Conservation (phyloP, 345 rosid species). For the Arabidopsis arenosa region DNA sequence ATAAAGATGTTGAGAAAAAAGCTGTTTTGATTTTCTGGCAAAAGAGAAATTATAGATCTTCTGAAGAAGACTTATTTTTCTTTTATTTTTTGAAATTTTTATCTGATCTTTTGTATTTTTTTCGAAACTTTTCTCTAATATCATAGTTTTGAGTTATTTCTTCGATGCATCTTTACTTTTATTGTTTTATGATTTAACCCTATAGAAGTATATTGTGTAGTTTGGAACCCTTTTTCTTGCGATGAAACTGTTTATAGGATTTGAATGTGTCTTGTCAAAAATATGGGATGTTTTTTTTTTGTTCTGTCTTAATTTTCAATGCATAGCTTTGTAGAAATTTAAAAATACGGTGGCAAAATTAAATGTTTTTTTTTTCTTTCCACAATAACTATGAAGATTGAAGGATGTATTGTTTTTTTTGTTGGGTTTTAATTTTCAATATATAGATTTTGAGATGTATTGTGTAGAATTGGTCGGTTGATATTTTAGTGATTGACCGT, state of each 20-base stretch:
- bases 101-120: not conserved
- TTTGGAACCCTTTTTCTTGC: not conserved
- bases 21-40: slow-evolving; percentile 25
- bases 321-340: not conserved
- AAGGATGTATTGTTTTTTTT: no score
- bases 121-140: no score
- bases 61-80: not conserved
- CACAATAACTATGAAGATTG: no score
- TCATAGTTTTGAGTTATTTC: not conserved
- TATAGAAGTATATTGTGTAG: not conserved
- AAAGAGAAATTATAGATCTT: not conserved
- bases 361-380: no score
- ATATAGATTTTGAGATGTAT: no score
- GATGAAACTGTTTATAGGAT: no score
- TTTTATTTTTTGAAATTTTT: not conserved
- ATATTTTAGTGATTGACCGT: no score
- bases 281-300: not conserved
- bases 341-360: no score
- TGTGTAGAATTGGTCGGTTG: no score
- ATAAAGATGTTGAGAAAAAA: slow-evolving; percentile 13
- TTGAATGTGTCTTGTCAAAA: not conserved
- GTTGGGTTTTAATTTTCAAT: no score
- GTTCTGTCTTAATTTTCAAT: not conserved
- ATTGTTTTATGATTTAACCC: not conserved
- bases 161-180: not conserved